Conservation (phyloP, 176 grass and related monocot genomes). For the Ananas comosus region DNA sequence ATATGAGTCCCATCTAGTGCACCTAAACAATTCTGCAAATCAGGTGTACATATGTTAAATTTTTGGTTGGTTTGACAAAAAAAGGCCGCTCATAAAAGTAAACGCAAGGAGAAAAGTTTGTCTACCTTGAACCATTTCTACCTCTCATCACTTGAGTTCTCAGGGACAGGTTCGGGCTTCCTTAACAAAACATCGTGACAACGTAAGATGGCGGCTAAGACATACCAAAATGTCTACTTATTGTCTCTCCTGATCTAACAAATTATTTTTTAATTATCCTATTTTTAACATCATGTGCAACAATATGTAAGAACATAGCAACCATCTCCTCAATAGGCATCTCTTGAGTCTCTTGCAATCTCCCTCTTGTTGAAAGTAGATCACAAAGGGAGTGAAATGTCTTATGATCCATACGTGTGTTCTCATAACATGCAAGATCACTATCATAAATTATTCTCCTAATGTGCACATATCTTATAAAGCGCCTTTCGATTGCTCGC, state of each 20-base stretch:
- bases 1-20: constrained; percentile 6
- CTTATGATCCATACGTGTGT: no score
- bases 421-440: no score
- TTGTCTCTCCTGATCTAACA: neutral
- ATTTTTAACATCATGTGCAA: constrained; percentile 11
- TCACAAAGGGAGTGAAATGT: no score
- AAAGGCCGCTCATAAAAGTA: neutral
- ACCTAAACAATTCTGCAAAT: constrained; percentile 10
- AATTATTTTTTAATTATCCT: neutral
- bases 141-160: neutral
- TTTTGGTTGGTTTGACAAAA: neutral
- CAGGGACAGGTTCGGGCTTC: neutral
- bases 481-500: no score
- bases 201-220: neutral
- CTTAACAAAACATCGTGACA: neutral
- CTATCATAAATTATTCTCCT: no score
- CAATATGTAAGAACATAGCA: no score
- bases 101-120: neutral
- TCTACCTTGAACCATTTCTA: constrained; percentile 9
- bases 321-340: no score
- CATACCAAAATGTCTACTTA: neutral
- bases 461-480: no score
- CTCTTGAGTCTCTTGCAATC: no score
- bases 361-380: no score
- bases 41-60: neutral